Evolutionary conservation across 2,329 filamentous ascomycete species (phyloP), one percentile per base, ranked within the genome.

Genomic region (Tolypocladium tropicale): DNA sequence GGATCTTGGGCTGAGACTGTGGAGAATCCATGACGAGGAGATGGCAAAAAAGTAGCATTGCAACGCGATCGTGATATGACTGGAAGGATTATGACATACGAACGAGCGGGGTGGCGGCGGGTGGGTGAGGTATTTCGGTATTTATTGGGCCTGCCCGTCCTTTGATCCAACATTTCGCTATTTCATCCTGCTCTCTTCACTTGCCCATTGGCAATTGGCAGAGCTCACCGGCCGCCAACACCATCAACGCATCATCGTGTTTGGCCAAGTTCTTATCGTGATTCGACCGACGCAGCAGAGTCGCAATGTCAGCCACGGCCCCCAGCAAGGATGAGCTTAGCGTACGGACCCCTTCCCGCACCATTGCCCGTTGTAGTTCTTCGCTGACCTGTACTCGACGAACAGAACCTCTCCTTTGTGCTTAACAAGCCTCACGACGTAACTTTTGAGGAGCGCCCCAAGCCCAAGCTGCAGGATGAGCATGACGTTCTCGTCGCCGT

Each of bases 351-450:
- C 4, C 1, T 53, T 25, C 5, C 23, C 36, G 25, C 46, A 21
- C 18, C 12, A 6, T 46, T 28, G 41, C 12, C 37, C 14, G 28
- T 30, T 21, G 6, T 56, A 3, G 21, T 12, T 23, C 39, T 12
- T 43, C 53, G 53, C 59, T 61, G 41, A 62, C 59, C n/a, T 12
- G 21, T 6, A 7, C 23, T 7, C 14, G 28, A 37, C 41, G 10
- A 16, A n/a, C 63, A 90, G 88, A 94, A 94, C 72, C 83, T 87
- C 62, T 94, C 89, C 55, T 94, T 94, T 74, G 77, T 95, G 69
- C 88, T 95, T 65, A 84, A 92, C 73, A 87, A 88, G 64, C 79
- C 85, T 58, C 79, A 84, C 70, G 80, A 86, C 64, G 86, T 95
- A 64, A 75, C 77, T 60, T 95, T 85, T 74, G 84, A 86, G 73